phyloP scores from a whole-genome alignment of 129 eudicot genomes.

The Tagetes erecta region DNA sequence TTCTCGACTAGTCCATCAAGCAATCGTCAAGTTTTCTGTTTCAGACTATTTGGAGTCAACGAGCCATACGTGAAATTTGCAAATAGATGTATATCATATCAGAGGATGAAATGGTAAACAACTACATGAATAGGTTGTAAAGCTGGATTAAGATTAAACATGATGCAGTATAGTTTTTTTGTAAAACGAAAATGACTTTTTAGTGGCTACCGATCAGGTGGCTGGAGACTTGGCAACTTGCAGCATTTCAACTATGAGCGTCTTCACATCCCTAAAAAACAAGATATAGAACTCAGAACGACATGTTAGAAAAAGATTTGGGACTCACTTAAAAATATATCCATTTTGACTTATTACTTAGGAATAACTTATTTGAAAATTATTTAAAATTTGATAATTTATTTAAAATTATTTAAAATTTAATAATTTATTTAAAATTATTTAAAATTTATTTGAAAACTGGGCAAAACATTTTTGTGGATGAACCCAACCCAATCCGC shows the following conservation, averaged over 20 bases:
- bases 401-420: neutral
- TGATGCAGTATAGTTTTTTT: neutral
- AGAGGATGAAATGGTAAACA: neutral
- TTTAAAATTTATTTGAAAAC: neutral
- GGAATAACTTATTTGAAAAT: neutral
- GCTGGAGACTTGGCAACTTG: constrained; percentile 60
- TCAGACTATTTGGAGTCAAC: neutral
- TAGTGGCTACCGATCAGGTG: constrained; percentile 18
- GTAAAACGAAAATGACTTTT: constrained; percentile 8
- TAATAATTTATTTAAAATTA: neutral
- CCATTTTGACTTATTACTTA: neutral
- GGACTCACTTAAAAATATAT: constrained; percentile 33
- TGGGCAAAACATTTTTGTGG: neutral
- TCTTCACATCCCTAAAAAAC: constrained; percentile 74
- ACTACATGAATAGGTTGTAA: neutral
- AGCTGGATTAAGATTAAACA: neutral
- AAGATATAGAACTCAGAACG: neutral
- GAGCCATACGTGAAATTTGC: neutral
- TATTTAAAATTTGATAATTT: neutral
- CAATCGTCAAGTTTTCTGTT: neutral
- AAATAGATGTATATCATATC: neutral
- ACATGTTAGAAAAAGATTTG: neutral
- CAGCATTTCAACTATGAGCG: constrained; percentile 88
- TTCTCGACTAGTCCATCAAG: neutral
- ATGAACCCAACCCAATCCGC: neutral